Percentiles rank a stretch among this genome's conserved stretches.
These are phyloP conservation scores for Arabis alpina DNA, from an alignment of 345 rosid genomes.

Conservation along the genomic window DNA sequence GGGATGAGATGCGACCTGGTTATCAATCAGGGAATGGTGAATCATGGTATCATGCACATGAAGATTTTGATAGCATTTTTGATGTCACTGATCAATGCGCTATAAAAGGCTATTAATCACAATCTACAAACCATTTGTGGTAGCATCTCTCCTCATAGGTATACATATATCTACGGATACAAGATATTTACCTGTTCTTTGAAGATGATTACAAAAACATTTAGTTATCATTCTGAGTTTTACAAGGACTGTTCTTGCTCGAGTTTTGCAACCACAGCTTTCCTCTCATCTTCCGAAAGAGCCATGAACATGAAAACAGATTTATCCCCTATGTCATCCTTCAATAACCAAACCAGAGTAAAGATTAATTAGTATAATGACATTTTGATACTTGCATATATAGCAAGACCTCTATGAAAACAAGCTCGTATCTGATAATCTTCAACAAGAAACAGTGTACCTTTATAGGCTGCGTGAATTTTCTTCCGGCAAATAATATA, in stretches of 20 bases:
- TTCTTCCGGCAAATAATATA: slow-evolving; percentile 85
- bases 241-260: slow-evolving; percentile 55
- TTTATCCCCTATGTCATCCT: slow-evolving; percentile 97
- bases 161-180: slow-evolving; percentile 25
- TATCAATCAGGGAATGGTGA: slow-evolving; percentile 4
- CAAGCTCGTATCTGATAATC: slow-evolving; percentile 3
- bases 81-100: background rate
- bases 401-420: background rate
- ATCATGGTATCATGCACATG: background rate
- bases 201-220: slow-evolving; percentile 15
- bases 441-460: slow-evolving; percentile 40
- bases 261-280: slow-evolving; percentile 65
- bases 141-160: slow-evolving; percentile 17
- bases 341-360: slow-evolving; percentile 28
- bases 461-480: slow-evolving; percentile 93
- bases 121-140: slow-evolving; percentile 32
- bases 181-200: slow-evolving; percentile 28
- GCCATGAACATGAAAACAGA: slow-evolving; percentile 86
- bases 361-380: slow-evolving; percentile 15
- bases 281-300: slow-evolving; percentile 75
- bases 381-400: background rate
- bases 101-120: slow-evolving; percentile 14
- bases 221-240: background rate
- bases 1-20: background rate
- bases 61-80: background rate